Percentiles rank a stretch among this genome's conserved stretches.
phyloP scores from a whole-genome alignment of 305 asterid species.

The Vinca major region DNA sequence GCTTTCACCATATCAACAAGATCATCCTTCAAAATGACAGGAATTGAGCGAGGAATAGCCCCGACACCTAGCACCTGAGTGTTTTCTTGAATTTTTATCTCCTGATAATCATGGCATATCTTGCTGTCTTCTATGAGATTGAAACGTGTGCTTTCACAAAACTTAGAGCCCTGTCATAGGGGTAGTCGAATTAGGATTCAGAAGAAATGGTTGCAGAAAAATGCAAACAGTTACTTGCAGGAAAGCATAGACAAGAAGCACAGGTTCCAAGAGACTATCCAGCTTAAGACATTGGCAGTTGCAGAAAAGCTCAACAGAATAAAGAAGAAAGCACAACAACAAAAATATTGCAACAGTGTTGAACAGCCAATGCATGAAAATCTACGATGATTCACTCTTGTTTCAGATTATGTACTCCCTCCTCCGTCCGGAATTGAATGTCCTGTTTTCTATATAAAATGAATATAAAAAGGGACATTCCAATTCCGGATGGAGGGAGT shows the following conservation, averaged over 20 bases:
- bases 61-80: constrained; percentile 95
- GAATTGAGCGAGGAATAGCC: constrained; percentile 91
- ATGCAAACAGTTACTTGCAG: background rate
- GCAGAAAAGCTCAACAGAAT: background rate
- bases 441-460: too few species aligned
- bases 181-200: background rate
- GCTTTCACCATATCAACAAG: constrained; percentile 94
- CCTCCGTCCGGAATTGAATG: too few species aligned
- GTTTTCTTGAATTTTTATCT: constrained; percentile 90
- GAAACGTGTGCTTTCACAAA: constrained; percentile 81
- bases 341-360: background rate
- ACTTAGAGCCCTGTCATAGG: constrained; percentile 22
- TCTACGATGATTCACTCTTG: background rate
- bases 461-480: too few species aligned
- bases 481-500: background rate
- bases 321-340: background rate
- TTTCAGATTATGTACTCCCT: background rate
- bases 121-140: constrained; percentile 65
- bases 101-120: constrained; percentile 92
- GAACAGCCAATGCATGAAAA: background rate
- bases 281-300: background rate
- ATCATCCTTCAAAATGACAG: constrained; percentile 86
- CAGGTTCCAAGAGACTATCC: background rate
- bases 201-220: background rate
- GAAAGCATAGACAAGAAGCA: constrained; percentile 7